Base-by-base conservation (phyloP, 345 rosid species). In the Ceriops tagal region DNA sequence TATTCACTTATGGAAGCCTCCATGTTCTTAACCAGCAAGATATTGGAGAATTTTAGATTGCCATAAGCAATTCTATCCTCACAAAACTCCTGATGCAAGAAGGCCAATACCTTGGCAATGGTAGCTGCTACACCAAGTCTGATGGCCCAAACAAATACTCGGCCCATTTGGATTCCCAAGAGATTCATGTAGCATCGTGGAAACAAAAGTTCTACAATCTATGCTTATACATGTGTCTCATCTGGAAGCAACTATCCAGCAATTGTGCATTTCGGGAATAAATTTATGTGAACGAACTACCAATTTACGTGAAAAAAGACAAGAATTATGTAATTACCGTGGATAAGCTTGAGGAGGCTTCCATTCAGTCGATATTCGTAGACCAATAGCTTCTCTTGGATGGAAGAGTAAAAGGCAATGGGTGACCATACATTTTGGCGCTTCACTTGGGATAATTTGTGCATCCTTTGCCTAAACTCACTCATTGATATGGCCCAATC, bases 1-100 rank as follows among this genome's bases (percentile, higher is more conserved):
- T n/a, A n/a, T n/a, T n/a, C n/a, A n/a, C n/a, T n/a, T n/a, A n/a
- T 88, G 85, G 79, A 79, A 24, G 90, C 83, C 64, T 85, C 83
- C 87, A 85, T 81, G 71, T 73, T 73, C 28, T 65, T 77, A 69
- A 77, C 71, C 32, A 88, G 68, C 60, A 85, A 31, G 55, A 88
- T 81, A 80, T 85, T 85, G 35, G 86, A 79, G 57, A 90, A 84
- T 74, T 88, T 88, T 62, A 88, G 69, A 78, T 84, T 86, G 4
- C 90, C 92, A 64, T 88, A 88, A 11, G 81, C 76, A 18, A 86
- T 78, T 8, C 73, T 69, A 8, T 68, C 73, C 3, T 55, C 43
- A 1, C 15, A 16, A 26, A 84, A 83, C 56, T 81, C 79, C 67
- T 73, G 78, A 69, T 85, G 90, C 89, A 84, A 78, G 61, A 68